These are phyloP conservation scores for Musa troglodytarum DNA, from an alignment of 176 grass and related monocot genomes.

Conservation along the genomic window DNA sequence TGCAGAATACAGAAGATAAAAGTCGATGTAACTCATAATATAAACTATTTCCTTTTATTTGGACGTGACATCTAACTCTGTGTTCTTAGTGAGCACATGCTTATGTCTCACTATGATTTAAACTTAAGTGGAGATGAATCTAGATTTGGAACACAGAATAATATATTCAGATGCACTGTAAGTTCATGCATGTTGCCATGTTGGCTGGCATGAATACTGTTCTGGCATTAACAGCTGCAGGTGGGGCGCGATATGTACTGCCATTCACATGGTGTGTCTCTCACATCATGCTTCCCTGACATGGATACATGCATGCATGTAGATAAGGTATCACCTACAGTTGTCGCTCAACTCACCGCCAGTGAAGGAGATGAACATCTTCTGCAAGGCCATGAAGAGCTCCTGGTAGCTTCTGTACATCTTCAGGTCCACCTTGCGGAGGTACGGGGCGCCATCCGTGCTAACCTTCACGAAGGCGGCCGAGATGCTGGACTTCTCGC, in stretches of 20 bases:
- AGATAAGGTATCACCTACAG: neutral
- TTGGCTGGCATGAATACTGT: neutral
- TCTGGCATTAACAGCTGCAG: no score
- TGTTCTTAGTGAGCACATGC: no score
- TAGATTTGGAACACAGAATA: no score
- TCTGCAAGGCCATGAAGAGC: slow-evolving; percentile 66
- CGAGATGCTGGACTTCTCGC: slow-evolving; percentile 1
- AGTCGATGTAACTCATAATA: slow-evolving; percentile 2
- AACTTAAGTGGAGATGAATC: no score
- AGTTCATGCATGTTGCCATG: neutral
- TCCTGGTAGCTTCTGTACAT: slow-evolving; percentile 85
- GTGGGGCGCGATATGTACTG: no score
- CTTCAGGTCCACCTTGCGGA: slow-evolving; percentile 91
- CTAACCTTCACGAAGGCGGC: slow-evolving; percentile 81
- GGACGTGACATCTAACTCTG: no score
- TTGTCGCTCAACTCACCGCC: slow-evolving; percentile 26
- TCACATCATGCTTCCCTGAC: no score
- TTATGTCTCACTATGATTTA: no score
- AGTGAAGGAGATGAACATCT: slow-evolving; percentile 85
- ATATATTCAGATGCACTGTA: no score
- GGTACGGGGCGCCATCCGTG: slow-evolving; percentile 89
- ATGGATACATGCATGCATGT: neutral
- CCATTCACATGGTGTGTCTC: no score
- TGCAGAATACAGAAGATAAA: neutral
- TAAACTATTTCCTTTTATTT: neutral